Conservation (phyloP, 2,329 filamentous ascomycete genomes). For the Pseudogymnoascus sp. region DNA sequence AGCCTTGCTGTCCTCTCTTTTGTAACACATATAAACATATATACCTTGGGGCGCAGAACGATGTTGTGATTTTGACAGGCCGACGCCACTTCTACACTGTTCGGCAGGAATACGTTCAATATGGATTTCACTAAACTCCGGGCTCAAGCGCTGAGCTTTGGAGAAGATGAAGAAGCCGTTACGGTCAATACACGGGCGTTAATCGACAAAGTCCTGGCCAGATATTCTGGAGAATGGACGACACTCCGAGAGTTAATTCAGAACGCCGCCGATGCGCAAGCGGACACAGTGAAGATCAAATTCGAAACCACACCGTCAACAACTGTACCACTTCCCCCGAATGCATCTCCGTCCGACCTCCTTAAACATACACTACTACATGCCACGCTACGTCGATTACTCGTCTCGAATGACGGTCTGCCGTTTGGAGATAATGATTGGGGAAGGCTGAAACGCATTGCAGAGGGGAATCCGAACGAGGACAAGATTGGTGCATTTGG, state of each 20-base stretch:
- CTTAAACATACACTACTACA: slow-evolving; percentile 78
- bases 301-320: slow-evolving; percentile 86
- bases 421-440: slow-evolving; percentile 87
- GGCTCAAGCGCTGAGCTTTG: slow-evolving; percentile 76
- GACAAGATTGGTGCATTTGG: slow-evolving; percentile 98
- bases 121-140: slow-evolving; percentile 73
- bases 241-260: slow-evolving; percentile 88
- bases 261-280: slow-evolving; percentile 95
- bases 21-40: background rate
- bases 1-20: background rate
- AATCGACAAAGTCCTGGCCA: slow-evolving; percentile 94
- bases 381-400: slow-evolving; percentile 77
- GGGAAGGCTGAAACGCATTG: slow-evolving; percentile 88
- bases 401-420: slow-evolving; percentile 87
- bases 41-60: background rate
- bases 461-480: slow-evolving; percentile 98
- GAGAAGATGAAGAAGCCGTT: slow-evolving; percentile 90
- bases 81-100: background rate
- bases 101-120: slow-evolving; percentile 11
- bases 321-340: slow-evolving; percentile 56
- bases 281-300: slow-evolving; percentile 78
- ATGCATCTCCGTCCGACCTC: slow-evolving; percentile 58
- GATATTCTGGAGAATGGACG: slow-evolving; percentile 94
- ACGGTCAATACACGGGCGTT: slow-evolving; percentile 94
- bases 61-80: background rate